These are phyloP conservation scores for Penicillium cosmopolitanum DNA, from an alignment of 495 filamentous ascomycete genomes.

Conservation along the genomic window DNA sequence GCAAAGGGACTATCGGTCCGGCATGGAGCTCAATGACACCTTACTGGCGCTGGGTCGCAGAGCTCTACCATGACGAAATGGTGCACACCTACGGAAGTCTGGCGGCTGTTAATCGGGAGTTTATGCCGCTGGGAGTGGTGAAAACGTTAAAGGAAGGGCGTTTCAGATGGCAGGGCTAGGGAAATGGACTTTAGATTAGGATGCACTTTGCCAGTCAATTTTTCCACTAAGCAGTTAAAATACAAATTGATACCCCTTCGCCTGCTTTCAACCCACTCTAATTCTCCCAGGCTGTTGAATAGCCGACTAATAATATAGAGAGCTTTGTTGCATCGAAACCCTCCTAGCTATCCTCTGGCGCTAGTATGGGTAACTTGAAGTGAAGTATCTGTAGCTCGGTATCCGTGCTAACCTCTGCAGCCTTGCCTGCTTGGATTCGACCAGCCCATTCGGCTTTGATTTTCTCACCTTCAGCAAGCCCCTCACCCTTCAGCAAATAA, in stretches of 20 bases:
- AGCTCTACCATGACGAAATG: constrained; percentile 63
- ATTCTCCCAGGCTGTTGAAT: no score
- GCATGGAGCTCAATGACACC: constrained; percentile 50
- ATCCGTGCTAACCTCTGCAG: neutral
- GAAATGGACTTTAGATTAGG: neutral
- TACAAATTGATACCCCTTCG: no score
- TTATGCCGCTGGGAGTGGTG: constrained; percentile 69
- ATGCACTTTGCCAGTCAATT: neutral
- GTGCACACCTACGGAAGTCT: constrained; percentile 62
- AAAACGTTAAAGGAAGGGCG: constrained; percentile 60
- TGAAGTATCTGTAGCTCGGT: neutral
- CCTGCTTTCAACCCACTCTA: no score
- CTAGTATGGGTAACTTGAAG: neutral
- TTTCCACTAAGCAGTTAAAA: no score
- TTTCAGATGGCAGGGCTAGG: constrained; percentile 61
- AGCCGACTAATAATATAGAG: no score
- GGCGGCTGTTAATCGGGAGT: constrained; percentile 62
- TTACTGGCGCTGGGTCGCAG: constrained; percentile 66
- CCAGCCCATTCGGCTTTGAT: neutral
- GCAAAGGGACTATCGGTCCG: constrained; percentile 26
- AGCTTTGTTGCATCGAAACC: no score
- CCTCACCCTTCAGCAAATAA: neutral
- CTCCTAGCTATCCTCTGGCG: neutral
- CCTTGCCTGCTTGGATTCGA: neutral
- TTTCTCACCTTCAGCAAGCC: neutral